Conservation (phyloP, 805 yeast genomes). For the Saccharomycopsis guyanensis region DNA sequence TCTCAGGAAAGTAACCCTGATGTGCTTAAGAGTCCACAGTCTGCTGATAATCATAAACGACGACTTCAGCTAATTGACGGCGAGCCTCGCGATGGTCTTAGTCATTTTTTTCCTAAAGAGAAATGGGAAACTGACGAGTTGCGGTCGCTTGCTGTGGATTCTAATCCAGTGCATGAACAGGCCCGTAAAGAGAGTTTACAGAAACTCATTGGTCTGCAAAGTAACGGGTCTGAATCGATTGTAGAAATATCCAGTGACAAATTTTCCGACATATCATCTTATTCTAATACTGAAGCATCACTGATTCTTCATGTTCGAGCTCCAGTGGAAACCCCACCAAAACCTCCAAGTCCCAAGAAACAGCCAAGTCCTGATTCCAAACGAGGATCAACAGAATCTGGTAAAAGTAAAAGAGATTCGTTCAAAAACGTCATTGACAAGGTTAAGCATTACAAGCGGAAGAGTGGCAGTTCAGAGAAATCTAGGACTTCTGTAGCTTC, state of each 20-base stretch:
- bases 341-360: too few relatives aligned
- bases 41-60: background rate
- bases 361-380: background rate
- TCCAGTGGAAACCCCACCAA: background rate
- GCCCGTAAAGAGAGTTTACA: conserved; percentile 11
- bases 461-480: background rate
- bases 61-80: background rate
- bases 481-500: too few relatives aligned
- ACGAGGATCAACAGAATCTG: conserved; percentile 3
- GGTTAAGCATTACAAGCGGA: conserved; percentile 3
- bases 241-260: too few relatives aligned
- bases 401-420: conserved; percentile 10
- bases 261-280: background rate
- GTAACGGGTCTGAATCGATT: background rate
- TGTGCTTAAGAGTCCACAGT: background rate
- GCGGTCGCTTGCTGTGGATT: background rate
- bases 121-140: conserved; percentile 1
- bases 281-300: conserved; percentile 2
- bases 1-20: background rate
- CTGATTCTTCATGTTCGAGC: conserved; percentile 3
- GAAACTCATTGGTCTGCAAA: conserved; percentile 6
- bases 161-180: conserved; percentile 2
- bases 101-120: background rate
- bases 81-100: background rate
- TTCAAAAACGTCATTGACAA: conserved; percentile 9